A percentile compares a stretch with the other conserved stretches of the same genome.
These are phyloP conservation scores for Hypoxylon cercidicola DNA, from an alignment of 495 filamentous ascomycete species.

Conservation along the genomic window DNA sequence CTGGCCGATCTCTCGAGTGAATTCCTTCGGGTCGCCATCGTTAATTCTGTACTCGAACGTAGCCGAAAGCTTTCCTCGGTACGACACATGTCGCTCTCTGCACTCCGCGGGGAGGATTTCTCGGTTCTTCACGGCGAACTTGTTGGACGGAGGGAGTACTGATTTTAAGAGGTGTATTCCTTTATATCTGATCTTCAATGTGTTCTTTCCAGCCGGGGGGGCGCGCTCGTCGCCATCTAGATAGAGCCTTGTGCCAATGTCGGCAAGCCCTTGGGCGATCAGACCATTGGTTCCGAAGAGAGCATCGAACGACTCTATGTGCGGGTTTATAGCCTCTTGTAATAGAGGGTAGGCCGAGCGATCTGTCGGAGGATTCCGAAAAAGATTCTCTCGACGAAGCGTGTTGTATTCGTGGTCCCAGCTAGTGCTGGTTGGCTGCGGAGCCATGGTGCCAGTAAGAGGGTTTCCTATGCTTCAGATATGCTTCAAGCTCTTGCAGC, in stretches of 20 bases:
- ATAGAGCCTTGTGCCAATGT: constrained; percentile 90
- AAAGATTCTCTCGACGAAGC: constrained; percentile 83
- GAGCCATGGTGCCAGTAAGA: constrained; percentile 63
- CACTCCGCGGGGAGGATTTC: constrained; percentile 93
- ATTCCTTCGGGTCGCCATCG: constrained; percentile 81
- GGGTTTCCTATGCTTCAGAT: constrained; percentile 30
- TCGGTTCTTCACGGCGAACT: constrained; percentile 76
- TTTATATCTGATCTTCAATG: constrained; percentile 75
- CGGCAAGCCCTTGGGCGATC: constrained; percentile 78
- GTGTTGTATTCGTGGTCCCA: constrained; percentile 88
- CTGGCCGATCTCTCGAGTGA: constrained; percentile 83
- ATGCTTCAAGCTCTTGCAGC: neutral
- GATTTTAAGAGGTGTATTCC: constrained; percentile 83
- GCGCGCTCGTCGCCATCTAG: constrained; percentile 77
- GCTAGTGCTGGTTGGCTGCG: constrained; percentile 63
- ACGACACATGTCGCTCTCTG: constrained; percentile 91
- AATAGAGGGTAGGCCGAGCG: constrained; percentile 88
- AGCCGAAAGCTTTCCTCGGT: constrained; percentile 85
- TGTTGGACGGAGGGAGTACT: constrained; percentile 78
- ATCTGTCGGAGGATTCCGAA: constrained; percentile 86
- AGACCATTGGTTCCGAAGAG: constrained; percentile 75
- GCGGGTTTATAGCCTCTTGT: constrained; percentile 82
- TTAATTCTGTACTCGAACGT: constrained; percentile 86
- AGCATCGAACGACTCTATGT: constrained; percentile 97
- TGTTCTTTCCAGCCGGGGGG: constrained; percentile 69